Evolutionary conservation across 805 yeast species (phyloP).

Genomic region (Metschnikowia koreensis): DNA sequence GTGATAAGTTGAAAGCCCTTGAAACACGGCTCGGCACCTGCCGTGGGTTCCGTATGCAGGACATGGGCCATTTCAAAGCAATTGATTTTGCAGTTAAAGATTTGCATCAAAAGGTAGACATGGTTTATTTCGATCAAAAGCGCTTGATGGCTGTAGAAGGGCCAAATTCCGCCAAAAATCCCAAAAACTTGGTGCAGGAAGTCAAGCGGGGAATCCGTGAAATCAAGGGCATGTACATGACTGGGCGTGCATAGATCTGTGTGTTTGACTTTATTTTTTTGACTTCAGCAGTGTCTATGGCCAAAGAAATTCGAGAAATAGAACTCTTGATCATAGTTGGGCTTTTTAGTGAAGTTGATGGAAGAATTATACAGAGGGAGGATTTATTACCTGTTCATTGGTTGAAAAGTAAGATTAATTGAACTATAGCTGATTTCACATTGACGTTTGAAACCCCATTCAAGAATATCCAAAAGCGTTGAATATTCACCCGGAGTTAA

Average conservation of each 20-base stretch:
- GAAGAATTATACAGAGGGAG: too few species aligned
- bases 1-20: conserved; percentile 24
- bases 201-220: conserved; percentile 38
- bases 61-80: conserved; percentile 33
- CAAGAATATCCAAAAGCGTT: too few species aligned
- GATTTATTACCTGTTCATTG: too few species aligned
- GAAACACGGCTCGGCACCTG: conserved; percentile 24
- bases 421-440: too few species aligned
- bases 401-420: too few species aligned
- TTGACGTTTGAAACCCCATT: too few species aligned
- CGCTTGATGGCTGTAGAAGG: conserved; percentile 25
- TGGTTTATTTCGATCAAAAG: conserved; percentile 31
- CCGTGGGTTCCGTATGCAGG: conserved; percentile 26
- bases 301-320: too few species aligned
- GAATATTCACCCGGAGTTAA: too few species aligned
- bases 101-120: conserved; percentile 36
- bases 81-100: conserved; percentile 31
- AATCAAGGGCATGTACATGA: conserved; percentile 45
- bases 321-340: too few species aligned
- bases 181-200: conserved; percentile 30
- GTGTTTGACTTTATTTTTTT: too few species aligned
- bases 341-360: too few species aligned
- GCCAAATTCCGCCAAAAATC: conserved; percentile 9
- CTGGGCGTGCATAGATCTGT: conserved; percentile 31
- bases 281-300: too few species aligned